Conservation (phyloP, 1,139 yeast species). For the Tardiomyces digboiensis region DNA sequence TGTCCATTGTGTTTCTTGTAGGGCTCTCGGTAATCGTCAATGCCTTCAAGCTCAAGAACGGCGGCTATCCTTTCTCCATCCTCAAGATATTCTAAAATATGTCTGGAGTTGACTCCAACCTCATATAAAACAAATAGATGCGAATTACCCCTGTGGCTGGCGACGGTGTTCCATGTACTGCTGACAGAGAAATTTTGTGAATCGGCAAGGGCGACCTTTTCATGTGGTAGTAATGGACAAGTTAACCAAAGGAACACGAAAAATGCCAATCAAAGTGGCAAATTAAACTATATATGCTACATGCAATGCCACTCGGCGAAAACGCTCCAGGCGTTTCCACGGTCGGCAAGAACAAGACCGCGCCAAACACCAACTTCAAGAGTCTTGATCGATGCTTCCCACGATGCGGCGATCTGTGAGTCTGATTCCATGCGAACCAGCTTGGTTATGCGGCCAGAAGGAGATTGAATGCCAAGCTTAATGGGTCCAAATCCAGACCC, state of each 20-base stretch:
- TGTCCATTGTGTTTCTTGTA: constrained; percentile 30
- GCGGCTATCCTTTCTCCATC: constrained; percentile 46
- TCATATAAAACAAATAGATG: too few species aligned
- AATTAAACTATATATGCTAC: constrained; percentile 10
- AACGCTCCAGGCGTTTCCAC: constrained; percentile 78
- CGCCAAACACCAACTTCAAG: constrained; percentile 75
- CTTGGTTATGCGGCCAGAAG: constrained; percentile 70
- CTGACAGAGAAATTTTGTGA: too few species aligned
- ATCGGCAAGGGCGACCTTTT: too few species aligned
- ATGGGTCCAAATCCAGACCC: constrained; percentile 32
- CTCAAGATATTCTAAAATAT: constrained; percentile 15
- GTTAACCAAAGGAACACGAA: too few species aligned
- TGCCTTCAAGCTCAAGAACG: constrained; percentile 45
- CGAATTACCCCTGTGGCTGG: too few species aligned
- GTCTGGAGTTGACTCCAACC: too few species aligned
- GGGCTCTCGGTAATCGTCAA: constrained; percentile 41
- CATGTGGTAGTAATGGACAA: too few species aligned
- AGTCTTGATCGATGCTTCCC: constrained; percentile 49
- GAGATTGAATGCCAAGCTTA: constrained; percentile 68
- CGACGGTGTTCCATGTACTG: too few species aligned
- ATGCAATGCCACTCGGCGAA: constrained; percentile 85
- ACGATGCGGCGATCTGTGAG: constrained; percentile 36
- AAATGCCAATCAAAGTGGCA: too few species aligned
- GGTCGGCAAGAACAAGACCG: constrained; percentile 71
- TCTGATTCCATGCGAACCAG: constrained; percentile 34